phyloP scores from a whole-genome alignment of 306 rosid genomes.

The Abrus pulchellus region DNA sequence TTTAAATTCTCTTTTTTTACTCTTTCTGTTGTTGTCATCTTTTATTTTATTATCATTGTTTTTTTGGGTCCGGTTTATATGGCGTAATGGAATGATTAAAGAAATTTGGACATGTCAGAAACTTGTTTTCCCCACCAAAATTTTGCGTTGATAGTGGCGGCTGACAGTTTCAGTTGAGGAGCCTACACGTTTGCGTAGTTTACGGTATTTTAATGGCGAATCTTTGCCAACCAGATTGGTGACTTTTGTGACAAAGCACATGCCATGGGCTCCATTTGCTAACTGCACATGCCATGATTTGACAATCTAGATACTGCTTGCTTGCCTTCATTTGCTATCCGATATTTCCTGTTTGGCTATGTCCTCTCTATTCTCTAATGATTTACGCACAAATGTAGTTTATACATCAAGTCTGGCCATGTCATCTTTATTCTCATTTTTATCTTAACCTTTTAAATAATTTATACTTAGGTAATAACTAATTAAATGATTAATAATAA shows the following conservation, averaged over 20 bases:
- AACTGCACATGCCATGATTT: constrained; percentile 40
- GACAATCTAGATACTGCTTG: constrained; percentile 19
- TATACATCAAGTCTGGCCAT: too few relatives aligned
- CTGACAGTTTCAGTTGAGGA: constrained; percentile 46
- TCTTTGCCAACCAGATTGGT: not conserved
- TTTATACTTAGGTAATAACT: too few relatives aligned
- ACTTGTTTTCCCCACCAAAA: not conserved
- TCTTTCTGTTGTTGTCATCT: not conserved
- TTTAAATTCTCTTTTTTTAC: not conserved
- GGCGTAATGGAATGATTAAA: constrained; percentile 19
- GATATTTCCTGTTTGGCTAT: not conserved
- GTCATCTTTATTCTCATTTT: too few relatives aligned
- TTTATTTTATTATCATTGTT: not conserved
- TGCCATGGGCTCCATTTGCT: constrained; percentile 50
- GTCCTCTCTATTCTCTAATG: too few relatives aligned
- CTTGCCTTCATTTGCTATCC: not conserved
- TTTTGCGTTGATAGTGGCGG: not conserved
- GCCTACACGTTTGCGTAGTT: constrained; percentile 49
- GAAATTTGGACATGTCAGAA: not conserved
- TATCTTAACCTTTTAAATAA: too few relatives aligned
- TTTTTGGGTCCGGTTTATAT: not conserved
- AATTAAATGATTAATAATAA: too few relatives aligned
- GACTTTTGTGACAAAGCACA: constrained; percentile 54
- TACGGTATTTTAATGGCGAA: constrained; percentile 41
- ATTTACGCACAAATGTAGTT: too few relatives aligned